These are phyloP conservation scores for Herpetomonas samuelpessoai DNA, from an alignment of 208 protist species.

Conservation along the genomic window DNA sequence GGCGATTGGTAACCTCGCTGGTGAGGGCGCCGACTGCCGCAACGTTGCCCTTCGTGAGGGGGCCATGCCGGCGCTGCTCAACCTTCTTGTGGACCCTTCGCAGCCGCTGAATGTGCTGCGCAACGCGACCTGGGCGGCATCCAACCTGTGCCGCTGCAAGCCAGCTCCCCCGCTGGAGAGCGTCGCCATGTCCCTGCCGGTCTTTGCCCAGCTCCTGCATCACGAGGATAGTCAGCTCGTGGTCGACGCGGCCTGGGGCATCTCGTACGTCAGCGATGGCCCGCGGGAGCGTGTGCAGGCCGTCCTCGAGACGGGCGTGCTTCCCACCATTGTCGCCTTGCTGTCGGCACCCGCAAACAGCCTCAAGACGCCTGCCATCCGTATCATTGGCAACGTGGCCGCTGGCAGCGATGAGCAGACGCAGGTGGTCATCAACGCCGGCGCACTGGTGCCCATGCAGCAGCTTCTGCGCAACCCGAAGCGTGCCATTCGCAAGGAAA, in stretches of 20 bases:
- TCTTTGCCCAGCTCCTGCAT: constrained; percentile 82
- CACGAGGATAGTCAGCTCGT: constrained; percentile 94
- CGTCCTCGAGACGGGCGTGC: constrained; percentile 91
- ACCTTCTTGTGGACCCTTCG: constrained; percentile 43
- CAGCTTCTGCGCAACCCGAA: constrained; percentile 83
- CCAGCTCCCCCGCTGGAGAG: constrained; percentile 83
- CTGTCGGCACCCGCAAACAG: constrained; percentile 58
- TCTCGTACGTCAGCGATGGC: constrained; percentile 97
- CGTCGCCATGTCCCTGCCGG: constrained; percentile 83
- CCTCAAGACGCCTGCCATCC: constrained; percentile 94
- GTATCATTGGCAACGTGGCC: constrained; percentile 98
- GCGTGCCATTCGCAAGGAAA: constrained; percentile 96
- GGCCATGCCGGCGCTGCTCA: constrained; percentile 69
- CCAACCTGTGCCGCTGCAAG: constrained; percentile 98
- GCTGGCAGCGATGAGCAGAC: constrained; percentile 97
- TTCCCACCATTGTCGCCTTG: constrained; percentile 92
- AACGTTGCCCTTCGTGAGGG: constrained; percentile 89
- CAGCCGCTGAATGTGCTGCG: constrained; percentile 71
- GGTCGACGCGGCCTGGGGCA: constrained; percentile 96
- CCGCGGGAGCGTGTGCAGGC: constrained; percentile 93
- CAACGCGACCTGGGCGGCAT: constrained; percentile 98
- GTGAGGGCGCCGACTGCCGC: constrained; percentile 92
- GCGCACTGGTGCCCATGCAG: constrained; percentile 70
- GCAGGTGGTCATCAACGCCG: constrained; percentile 94
- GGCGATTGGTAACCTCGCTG: constrained; percentile 99